Evolutionary conservation across 2,329 filamentous ascomycete genomes (phyloP), one percentile per base, ranked within the genome.

Genomic region (Aspergillus sp.): DNA sequence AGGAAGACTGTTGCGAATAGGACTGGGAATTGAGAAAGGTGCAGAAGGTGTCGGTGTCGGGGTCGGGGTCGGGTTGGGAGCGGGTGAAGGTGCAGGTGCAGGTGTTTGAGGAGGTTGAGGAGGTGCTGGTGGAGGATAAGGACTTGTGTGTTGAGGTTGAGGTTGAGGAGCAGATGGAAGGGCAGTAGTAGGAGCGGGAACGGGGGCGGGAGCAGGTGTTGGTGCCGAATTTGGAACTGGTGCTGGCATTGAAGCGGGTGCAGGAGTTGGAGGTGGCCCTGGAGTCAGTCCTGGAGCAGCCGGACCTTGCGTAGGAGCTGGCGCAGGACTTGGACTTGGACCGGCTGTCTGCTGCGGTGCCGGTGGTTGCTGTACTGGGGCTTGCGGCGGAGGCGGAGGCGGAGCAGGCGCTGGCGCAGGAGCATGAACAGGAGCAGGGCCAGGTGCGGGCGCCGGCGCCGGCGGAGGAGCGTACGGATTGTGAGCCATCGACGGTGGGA

Each of bases 1-100:
- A 15, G 68, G 69, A 44, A 71, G 65, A 47, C 61, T 68, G 53
- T 62, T 68, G 49, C 64, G 65, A 49, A 70, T 60, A 13, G 63
- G 62, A 53, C 56, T 63, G 23, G 67, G 65, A 20, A 69, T 61
- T 5, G 65, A 60, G 48, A 67, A 68, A 12, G 61, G 53, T 42
- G 58, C 55, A 47, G 20, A 22, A 22, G 56, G 54, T 7, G 58
- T 52, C 5, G 57, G 55, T 13, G 44, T 51, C 6, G 58, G 56
- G 49, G 58, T 52, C 5, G 57, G 55, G n/a, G 44, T 51, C 6
- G 58, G 56, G 49, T 52, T 58, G 9, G 62, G 65, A 7, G 68
- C 59, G 12, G 65, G 60, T 46, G 64, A 63, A 13, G 61, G 52
- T 42, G 61, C 59, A 45, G 56, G 52, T 7, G 56, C 52, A n/a